These are phyloP conservation scores for Euphrasia confusa DNA, from an alignment of 257 asterid species.

Conservation along the genomic window DNA sequence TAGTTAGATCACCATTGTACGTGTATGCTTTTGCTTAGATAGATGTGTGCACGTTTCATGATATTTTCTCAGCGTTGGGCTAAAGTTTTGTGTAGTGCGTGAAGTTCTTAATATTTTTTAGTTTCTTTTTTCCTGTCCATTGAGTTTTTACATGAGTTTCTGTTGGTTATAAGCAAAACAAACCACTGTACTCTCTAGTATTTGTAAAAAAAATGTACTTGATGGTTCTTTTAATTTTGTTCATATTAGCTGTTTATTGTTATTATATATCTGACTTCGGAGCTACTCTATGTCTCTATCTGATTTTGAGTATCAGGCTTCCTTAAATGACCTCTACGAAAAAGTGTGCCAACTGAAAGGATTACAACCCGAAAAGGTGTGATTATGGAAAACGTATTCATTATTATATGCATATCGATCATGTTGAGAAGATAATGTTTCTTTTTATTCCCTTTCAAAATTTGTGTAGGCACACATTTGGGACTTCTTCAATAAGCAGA, in stretches of 20 bases:
- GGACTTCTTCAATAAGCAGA: conserved; percentile 75
- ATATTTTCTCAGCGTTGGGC: not conserved
- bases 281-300: conserved; percentile 10
- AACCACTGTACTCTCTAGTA: not conserved
- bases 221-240: not conserved
- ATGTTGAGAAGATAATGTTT: conserved; percentile 14
- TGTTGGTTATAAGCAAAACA: conserved; percentile 3
- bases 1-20: not conserved
- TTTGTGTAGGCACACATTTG: conserved; percentile 57
- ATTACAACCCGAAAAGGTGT: conserved; percentile 58
- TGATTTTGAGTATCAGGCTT: conserved; percentile 56
- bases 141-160: too few species aligned
- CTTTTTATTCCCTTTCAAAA: conserved; percentile 15
- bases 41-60: not conserved
- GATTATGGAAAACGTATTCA: conserved; percentile 16
- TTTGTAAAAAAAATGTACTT: conserved; percentile 11
- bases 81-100: conserved; percentile 3
- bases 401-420: conserved; percentile 7
- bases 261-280: not conserved
- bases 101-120: too few species aligned
- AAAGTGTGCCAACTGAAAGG: conserved; percentile 63
- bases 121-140: too few species aligned
- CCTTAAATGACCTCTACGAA: conserved; percentile 57
- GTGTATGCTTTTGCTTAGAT: not conserved
- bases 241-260: not conserved